A percentile compares a stretch with the other conserved stretches of the same genome.
Evolutionary conservation across 2,329 filamentous ascomycete genomes (phyloP).

Genomic region (Xylaria sp.): DNA sequence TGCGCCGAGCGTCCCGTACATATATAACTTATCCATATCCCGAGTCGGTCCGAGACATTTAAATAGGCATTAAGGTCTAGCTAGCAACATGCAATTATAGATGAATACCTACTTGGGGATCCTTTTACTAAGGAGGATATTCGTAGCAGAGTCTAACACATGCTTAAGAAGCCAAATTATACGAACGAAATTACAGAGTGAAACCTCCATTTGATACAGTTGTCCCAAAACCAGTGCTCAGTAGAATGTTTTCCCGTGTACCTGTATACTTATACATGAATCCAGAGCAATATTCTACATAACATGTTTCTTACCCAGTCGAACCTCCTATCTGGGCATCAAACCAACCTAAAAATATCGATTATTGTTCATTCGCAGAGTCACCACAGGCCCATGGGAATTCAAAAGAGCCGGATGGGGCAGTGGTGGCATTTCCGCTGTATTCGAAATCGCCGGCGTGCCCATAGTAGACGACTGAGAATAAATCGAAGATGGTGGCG

Average conservation of each 20-base stretch:
- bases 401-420: constrained; percentile 61
- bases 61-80: neutral
- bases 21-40: neutral
- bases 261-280: neutral
- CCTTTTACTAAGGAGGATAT: neutral
- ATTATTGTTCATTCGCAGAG: constrained; percentile 8
- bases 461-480: constrained; percentile 48
- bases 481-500: constrained; percentile 42
- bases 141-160: neutral
- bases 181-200: neutral
- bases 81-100: neutral
- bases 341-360: constrained; percentile 7
- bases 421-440: constrained; percentile 58
- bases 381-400: constrained; percentile 17
- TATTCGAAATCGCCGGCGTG: constrained; percentile 58
- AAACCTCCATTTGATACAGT: neutral
- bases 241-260: neutral
- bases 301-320: neutral
- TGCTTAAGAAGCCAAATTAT: neutral
- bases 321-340: neutral
- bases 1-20: neutral
- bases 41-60: neutral
- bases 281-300: neutral
- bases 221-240: constrained; percentile 24
- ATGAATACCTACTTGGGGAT: neutral